Base-by-base conservation (phyloP, 495 filamentous ascomycete species). In the Entonaema liquescens region DNA sequence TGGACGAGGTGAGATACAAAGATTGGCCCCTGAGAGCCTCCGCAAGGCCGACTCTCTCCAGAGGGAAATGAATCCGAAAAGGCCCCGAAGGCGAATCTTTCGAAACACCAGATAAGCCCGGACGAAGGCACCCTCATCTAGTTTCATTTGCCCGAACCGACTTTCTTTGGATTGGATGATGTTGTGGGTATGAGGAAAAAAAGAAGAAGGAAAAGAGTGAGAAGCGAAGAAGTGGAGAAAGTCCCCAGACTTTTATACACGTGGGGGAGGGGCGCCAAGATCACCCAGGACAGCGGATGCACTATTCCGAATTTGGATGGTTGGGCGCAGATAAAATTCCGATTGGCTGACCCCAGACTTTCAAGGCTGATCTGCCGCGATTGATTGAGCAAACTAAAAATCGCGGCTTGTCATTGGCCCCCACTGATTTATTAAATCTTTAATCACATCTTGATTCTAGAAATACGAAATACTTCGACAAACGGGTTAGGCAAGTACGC, bases 321-420 rank as follows among this genome's bases (percentile, higher is more conserved):
- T 44, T 11, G 21, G 5, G 3, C 1, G 3, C 5, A 19, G 26
- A 19, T 21, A 65, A 59, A 12, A 15, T 38, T 59, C 62, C 62
- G 38, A 65, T 65, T 65, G 62, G 62, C 5, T 36, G 2, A 65
- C 62, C 62, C 38, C 62, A 6, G 53, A 59, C 59, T 58, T 59
- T 15, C 2, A 33, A 2, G 6, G 2, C 21, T 47, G 42, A 47
- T 47, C 42, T 17, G 17, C 17, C 19, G 9, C 19, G 8, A 47
- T 47, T 1, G 23, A 5, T 21, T 44, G 0, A 19, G 40, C 17
- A 44, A 21, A 21, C 1, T 19, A 12, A 19, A 19, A 21, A 21
- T 47, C 19, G 21, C 19, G 17, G n/a, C 17, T 11, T 2, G 7
- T 47, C 42, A 47, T 47, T 47, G 42, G 42, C 13, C 36, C 42